Conservation (phyloP, 768 basidiomycete genomes). For the Suillus brevipes region DNA sequence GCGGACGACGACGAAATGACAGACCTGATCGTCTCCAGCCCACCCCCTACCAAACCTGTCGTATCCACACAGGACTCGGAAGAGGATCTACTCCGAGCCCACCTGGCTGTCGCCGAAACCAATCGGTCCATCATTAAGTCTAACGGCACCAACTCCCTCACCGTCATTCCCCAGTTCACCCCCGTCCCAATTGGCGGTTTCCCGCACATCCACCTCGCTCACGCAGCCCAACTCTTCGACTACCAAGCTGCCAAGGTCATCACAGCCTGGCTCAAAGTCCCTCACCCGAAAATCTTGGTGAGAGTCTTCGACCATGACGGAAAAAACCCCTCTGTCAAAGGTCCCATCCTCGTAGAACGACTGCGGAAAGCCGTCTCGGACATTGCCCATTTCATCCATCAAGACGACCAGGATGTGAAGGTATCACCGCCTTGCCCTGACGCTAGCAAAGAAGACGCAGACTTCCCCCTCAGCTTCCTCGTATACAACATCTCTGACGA, state of each 20-base stretch:
- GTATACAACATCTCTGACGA: not conserved
- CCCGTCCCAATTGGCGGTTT: not conserved
- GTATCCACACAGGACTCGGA: not conserved
- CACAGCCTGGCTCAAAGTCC: not conserved
- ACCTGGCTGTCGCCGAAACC: not conserved
- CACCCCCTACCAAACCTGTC: too few species aligned
- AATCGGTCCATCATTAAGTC: not conserved
- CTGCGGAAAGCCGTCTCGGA: not conserved
- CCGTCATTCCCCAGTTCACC: not conserved
- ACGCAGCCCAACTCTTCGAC: not conserved
- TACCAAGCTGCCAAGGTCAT: not conserved
- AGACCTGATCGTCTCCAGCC: too few species aligned
- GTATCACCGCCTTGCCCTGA: not conserved
- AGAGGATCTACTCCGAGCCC: not conserved
- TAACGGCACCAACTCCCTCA: not conserved
- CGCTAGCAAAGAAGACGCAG: not conserved
- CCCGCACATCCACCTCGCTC: not conserved
- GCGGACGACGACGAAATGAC: too few species aligned
- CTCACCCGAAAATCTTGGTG: not conserved
- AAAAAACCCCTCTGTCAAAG: not conserved
- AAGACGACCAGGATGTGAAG: not conserved
- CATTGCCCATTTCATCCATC: not conserved
- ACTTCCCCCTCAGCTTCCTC: not conserved
- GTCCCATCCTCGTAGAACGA: not conserved
- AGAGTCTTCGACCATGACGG: conserved; percentile 2